A percentile compares a stretch with the other conserved stretches of the same genome.
These are phyloP conservation scores for Sodiomyces alkalinus DNA, from an alignment of 2,329 filamentous ascomycete genomes.

Conservation along the genomic window DNA sequence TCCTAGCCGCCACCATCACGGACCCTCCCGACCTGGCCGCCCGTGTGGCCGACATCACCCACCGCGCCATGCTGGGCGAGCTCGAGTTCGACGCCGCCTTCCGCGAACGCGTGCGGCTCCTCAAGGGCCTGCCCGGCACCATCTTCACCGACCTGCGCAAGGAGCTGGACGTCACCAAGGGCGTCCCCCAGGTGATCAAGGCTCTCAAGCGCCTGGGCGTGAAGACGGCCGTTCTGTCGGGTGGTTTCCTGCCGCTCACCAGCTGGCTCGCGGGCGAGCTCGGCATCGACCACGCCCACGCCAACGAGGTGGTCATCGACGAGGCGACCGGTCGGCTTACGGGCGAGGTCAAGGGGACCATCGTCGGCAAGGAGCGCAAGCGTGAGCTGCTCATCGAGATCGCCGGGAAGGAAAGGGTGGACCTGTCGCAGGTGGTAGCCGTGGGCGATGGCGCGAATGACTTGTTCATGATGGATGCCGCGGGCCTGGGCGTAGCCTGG, in stretches of 20 bases:
- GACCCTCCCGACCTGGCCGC: conserved; percentile 58
- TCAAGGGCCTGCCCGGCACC: conserved; percentile 63
- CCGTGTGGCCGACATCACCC: conserved; percentile 77
- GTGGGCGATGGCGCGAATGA: conserved; percentile 78
- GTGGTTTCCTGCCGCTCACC: conserved; percentile 82
- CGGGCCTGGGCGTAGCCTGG: conserved; percentile 67
- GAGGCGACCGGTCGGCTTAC: conserved; percentile 42
- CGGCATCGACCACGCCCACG: conserved; percentile 74
- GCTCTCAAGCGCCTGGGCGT: conserved; percentile 66
- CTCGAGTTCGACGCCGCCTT: conserved; percentile 81
- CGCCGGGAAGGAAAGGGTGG: conserved; percentile 49
- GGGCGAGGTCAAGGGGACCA: conserved; percentile 54
- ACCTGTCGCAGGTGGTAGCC: conserved; percentile 52
- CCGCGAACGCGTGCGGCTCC: conserved; percentile 61
- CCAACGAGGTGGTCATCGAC: conserved; percentile 66
- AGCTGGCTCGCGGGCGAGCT: conserved; percentile 70
- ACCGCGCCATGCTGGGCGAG: conserved; percentile 89
- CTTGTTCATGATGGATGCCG: conserved; percentile 61
- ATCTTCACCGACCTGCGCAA: conserved; percentile 67
- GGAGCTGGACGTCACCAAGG: conserved; percentile 66
- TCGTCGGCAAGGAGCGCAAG: conserved; percentile 66
- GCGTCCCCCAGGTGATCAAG: conserved; percentile 58
- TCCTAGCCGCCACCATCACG: conserved; percentile 67
- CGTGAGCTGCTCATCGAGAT: conserved; percentile 56
- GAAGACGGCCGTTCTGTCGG: conserved; percentile 81